phyloP scores from a whole-genome alignment of 2,329 filamentous ascomycete genomes.

The Trichoderma brevicompactum region DNA sequence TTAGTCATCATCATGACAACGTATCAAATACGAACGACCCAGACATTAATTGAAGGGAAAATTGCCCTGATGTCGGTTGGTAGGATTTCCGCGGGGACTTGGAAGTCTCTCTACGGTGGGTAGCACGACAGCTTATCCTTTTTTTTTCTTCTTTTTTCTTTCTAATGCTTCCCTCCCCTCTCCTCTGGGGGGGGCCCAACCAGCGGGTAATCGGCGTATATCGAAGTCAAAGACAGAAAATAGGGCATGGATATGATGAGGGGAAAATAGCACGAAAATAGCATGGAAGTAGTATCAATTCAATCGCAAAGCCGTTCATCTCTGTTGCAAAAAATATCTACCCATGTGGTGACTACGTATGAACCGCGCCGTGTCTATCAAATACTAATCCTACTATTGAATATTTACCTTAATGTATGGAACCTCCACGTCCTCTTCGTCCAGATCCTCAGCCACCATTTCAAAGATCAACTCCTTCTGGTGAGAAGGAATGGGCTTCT shows the following conservation, averaged over 20 bases:
- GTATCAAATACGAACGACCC: too few species aligned
- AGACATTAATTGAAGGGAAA: neutral
- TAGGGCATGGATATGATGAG: neutral
- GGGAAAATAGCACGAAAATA: neutral
- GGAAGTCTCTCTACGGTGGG: too few species aligned
- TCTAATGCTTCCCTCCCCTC: too few species aligned
- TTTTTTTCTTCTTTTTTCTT: too few species aligned
- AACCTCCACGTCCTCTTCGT: slow-evolving; percentile 93
- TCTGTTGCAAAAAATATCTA: slow-evolving; percentile 9
- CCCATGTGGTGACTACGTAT: slow-evolving; percentile 7
- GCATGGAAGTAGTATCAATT: neutral
- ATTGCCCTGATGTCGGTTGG: too few species aligned
- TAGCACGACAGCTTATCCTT: too few species aligned
- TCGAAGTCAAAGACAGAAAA: too few species aligned
- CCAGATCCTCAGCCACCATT: slow-evolving; percentile 86
- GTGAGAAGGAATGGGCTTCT: slow-evolving; percentile 87
- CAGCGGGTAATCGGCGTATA: too few species aligned
- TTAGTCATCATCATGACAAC: slow-evolving; percentile 13
- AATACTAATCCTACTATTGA: slow-evolving; percentile 31
- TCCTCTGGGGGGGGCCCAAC: too few species aligned
- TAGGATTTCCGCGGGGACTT: too few species aligned
- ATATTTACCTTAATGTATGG: slow-evolving; percentile 93
- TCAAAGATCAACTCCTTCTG: slow-evolving; percentile 97
- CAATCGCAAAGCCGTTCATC: neutral
- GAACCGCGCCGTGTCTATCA: slow-evolving; percentile 21